These are phyloP conservation scores for Kickxella alabastrina DNA, from an alignment of 192 early-diverging fungal genomes.

Conservation along the genomic window DNA sequence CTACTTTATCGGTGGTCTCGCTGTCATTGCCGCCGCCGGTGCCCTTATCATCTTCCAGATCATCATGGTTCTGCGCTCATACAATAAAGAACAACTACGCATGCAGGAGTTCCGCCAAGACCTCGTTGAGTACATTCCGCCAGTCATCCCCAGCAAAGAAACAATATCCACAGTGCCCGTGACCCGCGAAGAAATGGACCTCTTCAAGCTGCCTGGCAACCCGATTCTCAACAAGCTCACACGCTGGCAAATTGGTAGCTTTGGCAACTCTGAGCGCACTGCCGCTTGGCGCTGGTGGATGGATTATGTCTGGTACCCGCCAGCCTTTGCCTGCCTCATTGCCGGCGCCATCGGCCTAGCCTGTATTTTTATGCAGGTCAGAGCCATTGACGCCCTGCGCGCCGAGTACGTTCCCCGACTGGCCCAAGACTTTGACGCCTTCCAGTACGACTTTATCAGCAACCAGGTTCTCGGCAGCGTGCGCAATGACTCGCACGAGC, in stretches of 20 bases:
- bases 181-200: constrained; percentile 37
- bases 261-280: constrained; percentile 18
- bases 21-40: constrained; percentile 16
- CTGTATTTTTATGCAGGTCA: constrained; percentile 22
- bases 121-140: constrained; percentile 21
- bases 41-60: constrained; percentile 9
- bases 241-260: constrained; percentile 8
- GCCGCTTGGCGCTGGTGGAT: constrained; percentile 48
- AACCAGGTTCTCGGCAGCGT: constrained; percentile 18
- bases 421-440: constrained; percentile 18
- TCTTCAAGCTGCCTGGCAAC: constrained; percentile 32
- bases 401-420: constrained; percentile 25
- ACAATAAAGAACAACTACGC: constrained; percentile 13
- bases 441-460: constrained; percentile 25
- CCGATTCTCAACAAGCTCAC: constrained; percentile 20
- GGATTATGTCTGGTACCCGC: constrained; percentile 40
- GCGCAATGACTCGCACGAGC: constrained; percentile 22
- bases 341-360: constrained; percentile 35
- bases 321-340: constrained; percentile 44
- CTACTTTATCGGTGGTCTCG: constrained; percentile 19
- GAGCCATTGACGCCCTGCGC: constrained; percentile 34
- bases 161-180: constrained; percentile 14
- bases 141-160: constrained; percentile 3
- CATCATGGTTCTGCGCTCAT: not conserved
- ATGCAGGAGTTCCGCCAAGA: constrained; percentile 34